Base-by-base conservation (phyloP, 2,329 filamentous ascomycete species). In the Ophiostoma sp. region DNA sequence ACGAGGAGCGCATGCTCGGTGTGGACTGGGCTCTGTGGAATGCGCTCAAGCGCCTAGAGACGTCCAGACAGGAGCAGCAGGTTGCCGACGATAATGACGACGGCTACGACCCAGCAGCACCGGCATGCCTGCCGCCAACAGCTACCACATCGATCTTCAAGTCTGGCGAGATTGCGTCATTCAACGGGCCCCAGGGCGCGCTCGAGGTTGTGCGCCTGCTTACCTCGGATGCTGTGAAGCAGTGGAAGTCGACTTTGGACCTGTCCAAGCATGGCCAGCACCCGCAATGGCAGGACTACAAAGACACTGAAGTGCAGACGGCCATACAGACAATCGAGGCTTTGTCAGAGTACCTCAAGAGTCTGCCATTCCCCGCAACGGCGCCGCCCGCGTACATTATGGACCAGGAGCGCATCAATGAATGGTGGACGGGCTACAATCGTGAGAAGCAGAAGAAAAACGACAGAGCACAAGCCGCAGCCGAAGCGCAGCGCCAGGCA, bases 381-480 rank as follows among this genome's bases (percentile, higher is more conserved):
- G 79, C 83, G 60, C 82, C 85, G 3, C 84, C 85, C 0, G 79
- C 80, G 18, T 85, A 84, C 80, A 79, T 87, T 71, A 76, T 76
- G 36, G 78, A 83, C 44, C 75, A 79, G 2, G 81, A 81, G 44
- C 80, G 80, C 70, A 77, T 81, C 0, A 79, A 80, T 9, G 81
- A 84, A 70, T 87, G 85, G 84, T 82, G 81, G 77, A 75, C 80
- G 11, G 83, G 83, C 0, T 82, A 80, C 70, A 74, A 76, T 47
- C 75, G 75, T 60, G 78, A 80, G 64, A 75, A 76, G 47, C 72
- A 74, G 67, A 72, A 71, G 11, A 58, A 27, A 27, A 60, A 65
- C 27, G 44, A 69, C 52, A 78, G 63, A 76, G 27, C 81, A 64
- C 8, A 79, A 79, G 67, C 27, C 2, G 27, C 27, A 27, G 77